Conservation (phyloP, 2,329 filamentous ascomycete species). For the Xylaria sp. region DNA sequence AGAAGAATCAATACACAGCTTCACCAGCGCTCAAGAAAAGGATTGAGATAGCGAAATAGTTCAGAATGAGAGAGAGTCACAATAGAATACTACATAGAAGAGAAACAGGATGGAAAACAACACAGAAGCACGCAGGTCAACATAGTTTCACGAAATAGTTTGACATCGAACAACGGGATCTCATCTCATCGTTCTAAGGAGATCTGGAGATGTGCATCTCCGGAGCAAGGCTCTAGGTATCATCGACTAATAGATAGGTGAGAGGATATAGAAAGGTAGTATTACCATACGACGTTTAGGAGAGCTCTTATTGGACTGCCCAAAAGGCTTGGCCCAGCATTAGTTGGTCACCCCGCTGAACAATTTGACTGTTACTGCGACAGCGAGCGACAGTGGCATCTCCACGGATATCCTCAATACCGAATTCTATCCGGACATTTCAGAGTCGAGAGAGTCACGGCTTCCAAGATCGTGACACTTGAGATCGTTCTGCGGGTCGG, state of each 20-base stretch:
- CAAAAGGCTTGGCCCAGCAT: neutral
- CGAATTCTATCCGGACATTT: slow-evolving; percentile 21
- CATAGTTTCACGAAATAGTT: slow-evolving; percentile 21
- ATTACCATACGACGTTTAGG: slow-evolving; percentile 6
- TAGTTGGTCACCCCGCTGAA: slow-evolving; percentile 6
- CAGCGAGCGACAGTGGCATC: slow-evolving; percentile 31
- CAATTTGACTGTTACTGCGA: slow-evolving; percentile 9
- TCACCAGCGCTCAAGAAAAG: neutral
- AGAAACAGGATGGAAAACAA: slow-evolving; percentile 3
- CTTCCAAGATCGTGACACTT: slow-evolving; percentile 15
- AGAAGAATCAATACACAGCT: neutral
- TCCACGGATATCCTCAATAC: slow-evolving; percentile 32
- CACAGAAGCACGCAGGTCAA: slow-evolving; percentile 16
- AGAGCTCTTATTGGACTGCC: slow-evolving; percentile 17
- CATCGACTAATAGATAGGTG: slow-evolving; percentile 39
- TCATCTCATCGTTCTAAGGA: slow-evolving; percentile 29
- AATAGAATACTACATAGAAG: slow-evolving; percentile 10
- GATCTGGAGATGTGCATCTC: slow-evolving; percentile 46
- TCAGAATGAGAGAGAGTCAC: slow-evolving; percentile 8
- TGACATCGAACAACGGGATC: slow-evolving; percentile 6
- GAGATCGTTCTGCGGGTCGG: slow-evolving; percentile 14
- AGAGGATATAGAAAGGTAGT: neutral
- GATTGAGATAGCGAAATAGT: neutral
- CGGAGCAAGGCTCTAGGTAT: slow-evolving; percentile 32
- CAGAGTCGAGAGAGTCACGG: neutral